Evolutionary conservation across 2,329 filamentous ascomycete species (phyloP), one percentile per base, ranked within the genome.

Genomic region (Xylaria sp.): DNA sequence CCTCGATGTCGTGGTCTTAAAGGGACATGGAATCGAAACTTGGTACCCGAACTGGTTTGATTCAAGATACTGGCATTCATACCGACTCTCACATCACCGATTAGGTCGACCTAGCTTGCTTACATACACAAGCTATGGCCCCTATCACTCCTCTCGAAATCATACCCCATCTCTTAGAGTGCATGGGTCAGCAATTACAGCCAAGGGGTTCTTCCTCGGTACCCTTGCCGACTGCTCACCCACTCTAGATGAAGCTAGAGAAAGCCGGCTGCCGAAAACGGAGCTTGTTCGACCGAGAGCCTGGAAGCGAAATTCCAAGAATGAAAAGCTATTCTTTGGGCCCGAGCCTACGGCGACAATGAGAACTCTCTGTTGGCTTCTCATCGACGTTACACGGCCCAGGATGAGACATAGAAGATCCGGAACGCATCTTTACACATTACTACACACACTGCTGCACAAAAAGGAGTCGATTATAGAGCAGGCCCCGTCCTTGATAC

Each of bases 21-120:
- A 66, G 13, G 55, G 57, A 28, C 37, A 63, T 15, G 59, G 39
- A 23, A 51, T 57, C 20, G 59, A 65, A 8, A 65, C 69, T 10
- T 72, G 69, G 69, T 70, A 72, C 55, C 67, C 69, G 4, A 63
- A 72, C 44, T 72, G 69, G 69, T 72, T 72, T n/a, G 67, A 67
- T 37, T 37, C 61, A 3, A 41, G 56, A 23, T 67, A 63, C 39
- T 72, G 69, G 69, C 63, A 64, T 34, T 28, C 54, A 15, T 66
- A 69, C 41, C 37, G 59, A 9, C 12, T 61, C 56, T 55, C 69
- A n/a, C 63, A 65, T 8, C 41, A 58, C 1, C 63, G 66, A 37
- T 13, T 61, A 25, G 67, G 60, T 4, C 28, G 55, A 13, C 54
- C 57, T 1, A 63, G 52, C 31, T 28, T 71, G 46, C 60, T 66